These are phyloP conservation scores for Gynandropsis gynandra DNA, from an alignment of 345 rosid genomes.

Conservation along the genomic window DNA sequence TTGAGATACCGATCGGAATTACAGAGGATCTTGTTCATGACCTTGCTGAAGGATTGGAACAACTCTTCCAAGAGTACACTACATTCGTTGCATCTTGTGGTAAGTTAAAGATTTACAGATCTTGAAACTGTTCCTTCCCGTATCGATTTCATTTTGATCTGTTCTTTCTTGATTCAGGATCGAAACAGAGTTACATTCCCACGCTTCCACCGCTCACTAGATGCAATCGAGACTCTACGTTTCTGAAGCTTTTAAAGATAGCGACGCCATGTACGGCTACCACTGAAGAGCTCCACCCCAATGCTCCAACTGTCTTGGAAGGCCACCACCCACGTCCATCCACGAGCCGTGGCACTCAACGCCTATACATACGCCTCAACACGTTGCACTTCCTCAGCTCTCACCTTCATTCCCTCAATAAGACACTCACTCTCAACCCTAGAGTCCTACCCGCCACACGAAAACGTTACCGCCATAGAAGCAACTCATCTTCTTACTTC, in stretches of 20 bases:
- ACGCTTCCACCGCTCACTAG: conserved; percentile 78
- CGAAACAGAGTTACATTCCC: conserved; percentile 77
- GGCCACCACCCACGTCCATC: conserved; percentile 75
- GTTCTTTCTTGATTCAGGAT: conserved; percentile 35
- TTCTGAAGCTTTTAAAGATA: conserved; percentile 60
- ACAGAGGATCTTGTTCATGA: conserved; percentile 66
- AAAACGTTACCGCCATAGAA: conserved; percentile 33
- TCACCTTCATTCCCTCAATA: conserved; percentile 75
- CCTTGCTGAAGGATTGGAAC: conserved; percentile 63
- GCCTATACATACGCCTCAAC: conserved; percentile 79
- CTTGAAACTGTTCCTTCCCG: too few relatives aligned
- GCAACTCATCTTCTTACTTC: conserved; percentile 44
- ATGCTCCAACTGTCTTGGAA: conserved; percentile 12
- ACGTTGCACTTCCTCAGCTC: conserved; percentile 67
- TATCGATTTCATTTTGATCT: not conserved
- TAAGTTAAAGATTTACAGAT: conserved; percentile 21
- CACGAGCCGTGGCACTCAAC: conserved; percentile 89
- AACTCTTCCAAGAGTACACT: conserved; percentile 58
- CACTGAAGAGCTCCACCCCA: conserved; percentile 26
- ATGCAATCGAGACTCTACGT: conserved; percentile 66
- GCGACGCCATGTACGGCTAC: conserved; percentile 55
- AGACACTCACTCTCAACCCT: conserved; percentile 63
- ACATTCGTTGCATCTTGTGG: conserved; percentile 79
- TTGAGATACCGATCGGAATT: conserved; percentile 70
- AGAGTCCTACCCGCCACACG: conserved; percentile 36